Evolutionary conservation across 352 stramenopile genomes (phyloP).

Genomic region (Globisporangium polare): DNA sequence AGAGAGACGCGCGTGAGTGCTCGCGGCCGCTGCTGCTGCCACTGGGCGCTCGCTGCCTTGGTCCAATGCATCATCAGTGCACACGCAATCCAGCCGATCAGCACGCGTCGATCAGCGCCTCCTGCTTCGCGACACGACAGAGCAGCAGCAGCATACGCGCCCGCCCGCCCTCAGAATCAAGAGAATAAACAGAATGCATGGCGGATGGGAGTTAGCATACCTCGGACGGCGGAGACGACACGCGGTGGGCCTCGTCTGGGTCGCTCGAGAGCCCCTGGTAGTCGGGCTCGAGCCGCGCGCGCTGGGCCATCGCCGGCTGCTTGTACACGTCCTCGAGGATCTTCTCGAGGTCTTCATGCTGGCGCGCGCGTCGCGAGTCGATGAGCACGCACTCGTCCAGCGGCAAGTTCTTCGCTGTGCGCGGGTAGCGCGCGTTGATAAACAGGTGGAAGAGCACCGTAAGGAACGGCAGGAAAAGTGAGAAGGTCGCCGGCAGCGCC

Average conservation of each 20-base stretch:
- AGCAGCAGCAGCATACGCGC: neutral
- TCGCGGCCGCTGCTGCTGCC: neutral
- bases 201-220: slow-evolving; percentile 22
- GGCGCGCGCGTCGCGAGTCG: slow-evolving; percentile 49
- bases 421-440: slow-evolving; percentile 60
- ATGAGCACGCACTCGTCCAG: slow-evolving; percentile 73
- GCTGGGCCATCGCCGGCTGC: slow-evolving; percentile 48
- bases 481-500: slow-evolving; percentile 46
- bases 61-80: neutral
- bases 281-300: slow-evolving; percentile 63
- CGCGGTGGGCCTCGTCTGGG: slow-evolving; percentile 51
- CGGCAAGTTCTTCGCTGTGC: slow-evolving; percentile 62
- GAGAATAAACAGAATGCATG: neutral
- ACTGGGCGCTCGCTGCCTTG: neutral
- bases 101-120: neutral
- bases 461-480: slow-evolving; percentile 64
- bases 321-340: slow-evolving; percentile 63
- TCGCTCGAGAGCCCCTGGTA: slow-evolving; percentile 71
- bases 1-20: neutral
- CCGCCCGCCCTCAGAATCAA: neutral
- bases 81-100: neutral
- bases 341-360: slow-evolving; percentile 52
- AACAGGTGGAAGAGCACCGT: slow-evolving; percentile 72
- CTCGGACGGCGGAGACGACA: slow-evolving; percentile 63
- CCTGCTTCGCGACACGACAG: neutral